These are phyloP conservation scores for Aspergillus nanangensis DNA, from an alignment of 495 filamentous ascomycete species.

Conservation along the genomic window DNA sequence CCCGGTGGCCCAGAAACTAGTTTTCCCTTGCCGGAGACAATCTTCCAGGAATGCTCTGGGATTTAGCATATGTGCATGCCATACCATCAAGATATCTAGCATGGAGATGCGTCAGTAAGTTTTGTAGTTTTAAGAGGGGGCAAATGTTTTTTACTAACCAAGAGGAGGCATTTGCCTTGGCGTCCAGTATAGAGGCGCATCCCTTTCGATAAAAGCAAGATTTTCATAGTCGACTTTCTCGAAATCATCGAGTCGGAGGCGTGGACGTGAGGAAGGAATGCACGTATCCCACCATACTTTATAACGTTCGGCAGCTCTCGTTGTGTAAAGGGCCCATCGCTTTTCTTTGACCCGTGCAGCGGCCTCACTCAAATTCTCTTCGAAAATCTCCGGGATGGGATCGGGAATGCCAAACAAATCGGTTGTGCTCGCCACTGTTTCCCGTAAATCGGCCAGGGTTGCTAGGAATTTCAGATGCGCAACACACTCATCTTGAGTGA, in stretches of 20 bases:
- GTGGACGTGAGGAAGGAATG: constrained; percentile 7
- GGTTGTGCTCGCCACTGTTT: constrained; percentile 58
- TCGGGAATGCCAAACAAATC: constrained; percentile 63
- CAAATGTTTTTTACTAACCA: constrained; percentile 15
- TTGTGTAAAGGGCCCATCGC: constrained; percentile 73
- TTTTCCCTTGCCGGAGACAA: constrained; percentile 57
- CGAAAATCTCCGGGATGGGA: constrained; percentile 24
- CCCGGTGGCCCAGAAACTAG: constrained; percentile 56
- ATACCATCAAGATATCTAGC: constrained; percentile 82
- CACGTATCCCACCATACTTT: constrained; percentile 60
- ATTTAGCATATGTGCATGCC: constrained; percentile 84
- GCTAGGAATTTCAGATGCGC: constrained; percentile 76
- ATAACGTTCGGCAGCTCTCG: constrained; percentile 71
- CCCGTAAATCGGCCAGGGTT: constrained; percentile 62
- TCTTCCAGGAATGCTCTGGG: constrained; percentile 77
- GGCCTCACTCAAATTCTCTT: constrained; percentile 12
- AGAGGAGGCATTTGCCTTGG: constrained; percentile 24
- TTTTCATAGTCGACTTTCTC: constrained; percentile 7
- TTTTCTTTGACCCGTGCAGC: constrained; percentile 62
- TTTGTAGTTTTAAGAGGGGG: background rate
- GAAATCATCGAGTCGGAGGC: constrained; percentile 6
- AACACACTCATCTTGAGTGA: constrained; percentile 50
- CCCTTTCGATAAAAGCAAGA: constrained; percentile 8
- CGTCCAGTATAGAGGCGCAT: constrained; percentile 8
- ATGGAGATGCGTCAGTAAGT: constrained; percentile 1